phyloP scores from a whole-genome alignment of 371 early-diverging fungal species.

The Dinochytrium kinnereticum region DNA sequence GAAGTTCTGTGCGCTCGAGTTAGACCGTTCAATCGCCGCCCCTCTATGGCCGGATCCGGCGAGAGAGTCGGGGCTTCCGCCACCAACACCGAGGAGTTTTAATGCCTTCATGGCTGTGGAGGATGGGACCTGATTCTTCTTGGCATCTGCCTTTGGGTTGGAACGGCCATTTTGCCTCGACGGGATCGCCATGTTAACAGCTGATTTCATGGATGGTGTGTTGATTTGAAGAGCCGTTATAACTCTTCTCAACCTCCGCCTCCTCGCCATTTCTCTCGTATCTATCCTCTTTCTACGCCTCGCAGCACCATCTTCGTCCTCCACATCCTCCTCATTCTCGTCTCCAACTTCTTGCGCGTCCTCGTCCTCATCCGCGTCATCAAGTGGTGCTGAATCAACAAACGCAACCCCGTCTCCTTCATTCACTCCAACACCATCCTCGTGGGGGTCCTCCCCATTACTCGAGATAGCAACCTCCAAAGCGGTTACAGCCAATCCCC shows the following conservation, averaged over 20 bases:
- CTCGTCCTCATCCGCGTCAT: slow-evolving; percentile 5
- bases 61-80: background rate
- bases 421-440: background rate
- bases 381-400: slow-evolving; percentile 3
- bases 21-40: background rate
- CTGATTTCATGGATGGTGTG: background rate
- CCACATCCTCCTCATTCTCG: background rate
- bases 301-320: background rate
- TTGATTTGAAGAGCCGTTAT: background rate
- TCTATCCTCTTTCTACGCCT: background rate
- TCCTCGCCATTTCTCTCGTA: slow-evolving; percentile 12
- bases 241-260: background rate
- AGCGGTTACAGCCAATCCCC: background rate
- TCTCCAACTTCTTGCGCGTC: background rate
- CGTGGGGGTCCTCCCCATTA: background rate
- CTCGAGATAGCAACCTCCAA: background rate
- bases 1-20: background rate
- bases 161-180: background rate
- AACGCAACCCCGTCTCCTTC: background rate
- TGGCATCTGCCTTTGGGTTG: background rate
- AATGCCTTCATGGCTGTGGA: background rate
- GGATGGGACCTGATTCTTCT: background rate
- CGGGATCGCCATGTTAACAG: background rate
- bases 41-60: background rate
- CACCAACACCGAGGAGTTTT: background rate